phyloP scores from a whole-genome alignment of 75 land plant species.

The Cunninghamia lanceolata region DNA sequence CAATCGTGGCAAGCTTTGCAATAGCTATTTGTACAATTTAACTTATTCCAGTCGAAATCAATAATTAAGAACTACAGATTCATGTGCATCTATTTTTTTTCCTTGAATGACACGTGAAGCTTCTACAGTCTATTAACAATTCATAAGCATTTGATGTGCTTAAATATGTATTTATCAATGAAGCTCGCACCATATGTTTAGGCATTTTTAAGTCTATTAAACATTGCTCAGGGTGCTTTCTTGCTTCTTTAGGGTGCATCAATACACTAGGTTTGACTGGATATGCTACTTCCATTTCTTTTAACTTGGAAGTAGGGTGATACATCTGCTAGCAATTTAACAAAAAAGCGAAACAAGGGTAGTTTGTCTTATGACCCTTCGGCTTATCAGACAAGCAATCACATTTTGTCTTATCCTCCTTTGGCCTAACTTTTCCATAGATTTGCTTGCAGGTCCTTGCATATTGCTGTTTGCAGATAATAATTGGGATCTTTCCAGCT shows the following conservation, averaged over 20 bases:
- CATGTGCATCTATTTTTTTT: constrained; percentile 1
- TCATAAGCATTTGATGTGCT: constrained; percentile 1
- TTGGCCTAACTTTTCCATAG: background rate
- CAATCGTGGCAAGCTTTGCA: background rate
- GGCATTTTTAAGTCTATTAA: background rate
- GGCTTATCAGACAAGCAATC: background rate
- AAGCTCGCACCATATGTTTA: constrained; percentile 1
- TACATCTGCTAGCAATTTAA: background rate
- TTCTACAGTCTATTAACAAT: background rate
- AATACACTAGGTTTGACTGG: background rate
- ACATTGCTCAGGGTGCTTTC: background rate
- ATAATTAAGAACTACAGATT: background rate
- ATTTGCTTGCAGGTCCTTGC: background rate
- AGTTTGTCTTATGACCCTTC: background rate
- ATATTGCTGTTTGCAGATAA: background rate
- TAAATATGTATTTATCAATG: constrained; percentile 4
- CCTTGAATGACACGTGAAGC: background rate
- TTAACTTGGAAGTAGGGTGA: background rate
- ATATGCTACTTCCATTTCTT: background rate
- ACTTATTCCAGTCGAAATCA: background rate
- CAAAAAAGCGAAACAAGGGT: background rate
- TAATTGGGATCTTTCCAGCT: background rate
- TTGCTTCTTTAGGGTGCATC: background rate
- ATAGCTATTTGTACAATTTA: constrained; percentile 5
- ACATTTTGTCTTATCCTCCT: background rate